Evolutionary conservation across 805 yeast genomes (phyloP).

Genomic region (Suhomyces xylopsoci): DNA sequence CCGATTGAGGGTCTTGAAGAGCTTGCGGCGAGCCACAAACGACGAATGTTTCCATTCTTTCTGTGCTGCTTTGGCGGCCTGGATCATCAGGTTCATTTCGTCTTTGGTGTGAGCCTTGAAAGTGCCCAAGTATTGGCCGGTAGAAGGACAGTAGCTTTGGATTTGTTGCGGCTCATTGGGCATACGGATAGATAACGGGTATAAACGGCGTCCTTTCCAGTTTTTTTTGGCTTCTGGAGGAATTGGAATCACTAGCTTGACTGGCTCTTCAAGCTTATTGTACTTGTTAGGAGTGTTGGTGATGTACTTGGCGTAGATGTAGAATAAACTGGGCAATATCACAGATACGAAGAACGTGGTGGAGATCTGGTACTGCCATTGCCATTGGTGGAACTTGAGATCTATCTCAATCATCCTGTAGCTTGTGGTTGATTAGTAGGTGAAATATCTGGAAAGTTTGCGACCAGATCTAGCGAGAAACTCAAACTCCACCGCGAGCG

Average conservation of each 20-base stretch:
- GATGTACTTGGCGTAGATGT: constrained; percentile 34
- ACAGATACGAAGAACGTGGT: constrained; percentile 42
- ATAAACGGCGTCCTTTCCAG: constrained; percentile 85
- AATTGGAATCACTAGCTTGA: constrained; percentile 50
- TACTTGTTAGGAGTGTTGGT: constrained; percentile 38
- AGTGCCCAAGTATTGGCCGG: constrained; percentile 83
- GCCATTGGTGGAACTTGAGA: constrained; percentile 36
- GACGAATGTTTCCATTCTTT: constrained; percentile 47
- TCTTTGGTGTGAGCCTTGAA: constrained; percentile 59
- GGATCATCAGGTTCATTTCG: constrained; percentile 68
- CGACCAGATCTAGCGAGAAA: background rate
- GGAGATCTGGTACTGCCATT: constrained; percentile 45
- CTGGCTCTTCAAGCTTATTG: constrained; percentile 42
- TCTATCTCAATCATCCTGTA: constrained; percentile 40
- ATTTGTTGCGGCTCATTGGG: constrained; percentile 64
- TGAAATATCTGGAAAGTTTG: background rate
- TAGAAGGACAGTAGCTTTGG: constrained; percentile 93
- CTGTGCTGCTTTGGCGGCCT: constrained; percentile 55
- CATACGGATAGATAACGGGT: constrained; percentile 57
- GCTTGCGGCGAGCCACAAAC: constrained; percentile 63
- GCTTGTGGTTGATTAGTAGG: background rate
- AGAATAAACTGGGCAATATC: constrained; percentile 34
- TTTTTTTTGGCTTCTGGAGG: constrained; percentile 82
- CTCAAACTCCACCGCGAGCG: background rate
- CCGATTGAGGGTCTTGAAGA: constrained; percentile 66